Percentiles rank a stretch among this genome's conserved stretches.
phyloP scores from a whole-genome alignment of 352 stramenopile species.

The Globisporangium emineosum region DNA sequence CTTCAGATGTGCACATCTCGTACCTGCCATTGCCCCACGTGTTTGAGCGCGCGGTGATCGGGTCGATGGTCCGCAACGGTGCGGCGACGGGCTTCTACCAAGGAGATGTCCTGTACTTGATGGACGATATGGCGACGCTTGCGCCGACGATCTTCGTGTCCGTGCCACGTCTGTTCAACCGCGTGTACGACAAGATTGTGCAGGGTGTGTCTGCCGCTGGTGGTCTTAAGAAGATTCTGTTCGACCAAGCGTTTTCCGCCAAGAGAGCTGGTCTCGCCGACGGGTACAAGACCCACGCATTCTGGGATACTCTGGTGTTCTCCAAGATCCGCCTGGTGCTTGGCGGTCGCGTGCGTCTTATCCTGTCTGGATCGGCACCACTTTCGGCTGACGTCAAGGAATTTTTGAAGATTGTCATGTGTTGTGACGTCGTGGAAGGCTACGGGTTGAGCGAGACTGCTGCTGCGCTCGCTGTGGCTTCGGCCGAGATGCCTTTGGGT shows the following conservation, averaged over 20 bases:
- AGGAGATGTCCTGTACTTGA: slow-evolving; percentile 87
- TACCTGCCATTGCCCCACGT: slow-evolving; percentile 97
- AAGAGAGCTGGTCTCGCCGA: slow-evolving; percentile 52
- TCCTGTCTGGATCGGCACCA: slow-evolving; percentile 93
- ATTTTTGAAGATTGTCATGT: slow-evolving; percentile 96
- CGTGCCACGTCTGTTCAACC: slow-evolving; percentile 95
- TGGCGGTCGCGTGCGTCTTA: slow-evolving; percentile 85
- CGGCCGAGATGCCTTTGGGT: slow-evolving; percentile 47
- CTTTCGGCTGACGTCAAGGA: slow-evolving; percentile 91
- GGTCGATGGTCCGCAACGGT: slow-evolving; percentile 80
- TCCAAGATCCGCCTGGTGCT: slow-evolving; percentile 91
- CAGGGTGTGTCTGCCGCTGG: slow-evolving; percentile 56
- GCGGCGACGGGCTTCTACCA: slow-evolving; percentile 71
- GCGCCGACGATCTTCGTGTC: slow-evolving; percentile 91
- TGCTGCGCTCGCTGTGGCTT: slow-evolving; percentile 76
- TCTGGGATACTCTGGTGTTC: slow-evolving; percentile 97
- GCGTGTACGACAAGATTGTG: slow-evolving; percentile 96
- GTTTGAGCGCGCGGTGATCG: slow-evolving; percentile 92
- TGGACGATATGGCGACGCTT: slow-evolving; percentile 93
- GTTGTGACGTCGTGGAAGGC: slow-evolving; percentile 90
- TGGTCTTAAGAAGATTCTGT: slow-evolving; percentile 68
- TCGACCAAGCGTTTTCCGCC: slow-evolving; percentile 53
- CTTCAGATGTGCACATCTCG: slow-evolving; percentile 90
- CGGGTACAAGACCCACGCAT: slow-evolving; percentile 57
- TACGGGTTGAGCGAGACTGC: slow-evolving; percentile 96